Conservation (phyloP, 2,329 filamentous ascomycete genomes). For the Ophiostoma fasciatum region DNA sequence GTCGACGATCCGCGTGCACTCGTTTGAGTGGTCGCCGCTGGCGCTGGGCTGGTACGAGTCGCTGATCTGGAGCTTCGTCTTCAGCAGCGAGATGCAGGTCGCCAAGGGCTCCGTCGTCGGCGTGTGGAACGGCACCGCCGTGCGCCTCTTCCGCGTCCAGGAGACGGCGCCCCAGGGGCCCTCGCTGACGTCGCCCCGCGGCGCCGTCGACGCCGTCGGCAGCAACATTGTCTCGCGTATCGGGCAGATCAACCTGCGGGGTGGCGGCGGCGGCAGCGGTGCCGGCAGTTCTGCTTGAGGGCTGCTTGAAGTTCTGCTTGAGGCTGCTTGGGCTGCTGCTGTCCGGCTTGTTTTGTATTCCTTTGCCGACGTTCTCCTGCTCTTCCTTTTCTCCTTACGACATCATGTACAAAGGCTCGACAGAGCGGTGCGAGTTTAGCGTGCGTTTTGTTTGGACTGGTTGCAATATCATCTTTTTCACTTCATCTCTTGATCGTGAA, state of each 20-base stretch:
- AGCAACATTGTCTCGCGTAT: conserved; percentile 80
- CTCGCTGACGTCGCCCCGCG: conserved; percentile 68
- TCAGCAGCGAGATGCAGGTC: conserved; percentile 77
- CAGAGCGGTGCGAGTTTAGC: too few relatives aligned
- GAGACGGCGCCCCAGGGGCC: conserved; percentile 69
- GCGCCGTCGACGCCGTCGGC: conserved; percentile 85
- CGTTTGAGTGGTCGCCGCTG: conserved; percentile 87
- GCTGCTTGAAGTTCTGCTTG: too few relatives aligned
- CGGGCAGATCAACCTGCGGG: conserved; percentile 61
- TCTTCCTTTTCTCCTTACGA: too few relatives aligned
- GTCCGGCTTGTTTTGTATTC: too few relatives aligned
- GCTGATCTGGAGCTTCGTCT: conserved; percentile 84
- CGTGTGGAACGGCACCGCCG: conserved; percentile 82
- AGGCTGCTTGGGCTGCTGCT: too few relatives aligned
- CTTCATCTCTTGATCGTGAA: too few relatives aligned
- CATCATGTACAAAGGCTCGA: too few relatives aligned
- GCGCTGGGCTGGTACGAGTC: conserved; percentile 94
- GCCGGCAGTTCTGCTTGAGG: too few relatives aligned
- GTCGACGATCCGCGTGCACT: conserved; percentile 59
- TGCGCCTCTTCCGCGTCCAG: conserved; percentile 82
- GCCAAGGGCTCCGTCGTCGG: conserved; percentile 77
- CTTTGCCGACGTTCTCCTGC: too few relatives aligned
- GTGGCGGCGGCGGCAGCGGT: conserved; percentile 13
- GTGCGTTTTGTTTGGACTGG: too few relatives aligned
- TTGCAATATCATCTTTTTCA: too few relatives aligned